Base-by-base conservation (phyloP, 1,284 basidiomycete genomes). In the Puccinia triticina region DNA sequence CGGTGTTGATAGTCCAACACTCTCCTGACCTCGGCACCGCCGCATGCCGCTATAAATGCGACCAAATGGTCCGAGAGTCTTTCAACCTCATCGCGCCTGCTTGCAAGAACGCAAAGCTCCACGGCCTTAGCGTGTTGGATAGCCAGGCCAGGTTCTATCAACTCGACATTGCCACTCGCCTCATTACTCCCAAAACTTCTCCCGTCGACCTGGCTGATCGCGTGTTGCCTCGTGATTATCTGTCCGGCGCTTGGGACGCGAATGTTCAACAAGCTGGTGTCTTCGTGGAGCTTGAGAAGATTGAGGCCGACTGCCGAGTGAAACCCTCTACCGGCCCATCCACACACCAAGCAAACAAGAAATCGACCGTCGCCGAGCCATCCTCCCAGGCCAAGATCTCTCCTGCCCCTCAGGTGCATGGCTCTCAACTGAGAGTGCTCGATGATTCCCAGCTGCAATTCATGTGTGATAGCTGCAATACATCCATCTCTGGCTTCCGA, bases 1-100 rank as follows among this genome's bases (percentile, higher is more conserved):
- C 77, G 32, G 64, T 79, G 12, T 71, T 79, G 34, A 67, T 79
- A 16, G 50, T 79, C 0, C 77, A 79, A 79, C 43, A 67, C 69
- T 79, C 77, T 43, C 50, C 77, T 40, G 66, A 69, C 12, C 55
- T 55, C 10, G 1, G 12, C 12, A 40, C 77, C 29, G 48, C 77
- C 16, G 64, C 66, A 71, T 43, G 55, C 32, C 67, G 77, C 26
- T 16, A 72, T 21, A 40, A 55, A 50, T 37, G 40, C 34, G 77
- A 79, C 53, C 64, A 53, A 40, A 7, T 59, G 21, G 72, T 79
- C 29, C 77, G 77, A 37, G 64, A 79, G 40, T 69, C 66, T 57
- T 71, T 71, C 12, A 32, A 50, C 21, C 53, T 26, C 64, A 3
- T 67, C 4, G 61, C 46, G 18, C 50, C 66, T 55, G 21, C 50